Base-by-base conservation (phyloP, 495 filamentous ascomycete species). In the Viridothelium virens region DNA sequence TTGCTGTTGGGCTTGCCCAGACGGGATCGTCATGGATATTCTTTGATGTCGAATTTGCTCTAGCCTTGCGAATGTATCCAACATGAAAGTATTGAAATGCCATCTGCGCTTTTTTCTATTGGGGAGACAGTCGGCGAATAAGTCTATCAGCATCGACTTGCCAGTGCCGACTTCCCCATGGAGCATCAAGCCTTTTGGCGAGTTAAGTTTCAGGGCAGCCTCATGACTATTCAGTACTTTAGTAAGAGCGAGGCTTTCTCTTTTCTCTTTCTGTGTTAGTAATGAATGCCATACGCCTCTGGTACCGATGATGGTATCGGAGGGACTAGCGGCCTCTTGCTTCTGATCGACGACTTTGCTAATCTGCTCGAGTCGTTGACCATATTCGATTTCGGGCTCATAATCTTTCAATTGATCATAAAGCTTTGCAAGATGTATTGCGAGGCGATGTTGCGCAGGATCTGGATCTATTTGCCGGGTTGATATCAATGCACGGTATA, bases 11-110 rank as follows among this genome's bases (percentile, higher is more conserved):
- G 12, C 11, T 7, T 48, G 16, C 12, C 37, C 38, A 5, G 14
- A 7, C 2, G 63, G 48, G 14, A 48, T 53, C 6, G 25, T 44
- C 14, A 14, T 12, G n/a, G 16, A 7, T 64, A 56, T 44, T 36
- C 69, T 65, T 9, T 67, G 47, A 31, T 63, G 69, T 9, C 73
- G 67, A 9, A 63, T 39, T n/a, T 63, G 61, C 68, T 90, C 89
- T 3, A 91, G 74, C 41, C 79, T 81, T 2, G 87, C 84, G 37
- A 89, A 75, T 1, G 81, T 85, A 65, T 90, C 82, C 9, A 90
- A 74, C 87, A 90, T 90, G 68, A 91, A 91, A 0, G 84, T 88
- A 72, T 88, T 87, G 75, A 89, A 91, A 72, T 91, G 87, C 84
- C 85, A 90, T 65, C 87, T 76, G 63, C 81, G 79, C 75, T 91